phyloP scores from a whole-genome alignment of 371 early-diverging fungal genomes.

The Saksenaea vasiformis region DNA sequence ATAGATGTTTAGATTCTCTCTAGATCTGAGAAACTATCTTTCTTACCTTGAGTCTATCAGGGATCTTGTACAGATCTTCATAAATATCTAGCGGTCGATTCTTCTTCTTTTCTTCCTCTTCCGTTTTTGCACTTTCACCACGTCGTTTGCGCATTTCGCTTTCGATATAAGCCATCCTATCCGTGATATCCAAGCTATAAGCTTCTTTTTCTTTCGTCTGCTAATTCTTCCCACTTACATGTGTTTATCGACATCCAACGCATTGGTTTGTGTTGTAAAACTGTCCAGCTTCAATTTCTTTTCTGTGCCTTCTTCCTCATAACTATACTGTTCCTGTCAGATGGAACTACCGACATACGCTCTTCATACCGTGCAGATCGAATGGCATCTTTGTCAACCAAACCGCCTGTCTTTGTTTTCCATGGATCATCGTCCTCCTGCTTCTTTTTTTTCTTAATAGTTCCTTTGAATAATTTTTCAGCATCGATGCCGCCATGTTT shows the following conservation, averaged over 20 bases:
- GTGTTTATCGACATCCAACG: constrained; percentile 84
- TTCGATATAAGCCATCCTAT: constrained; percentile 83
- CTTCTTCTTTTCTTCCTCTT: constrained; percentile 25
- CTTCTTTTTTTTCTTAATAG: constrained; percentile 42
- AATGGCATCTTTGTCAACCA: constrained; percentile 51
- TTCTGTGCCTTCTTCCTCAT: constrained; percentile 26
- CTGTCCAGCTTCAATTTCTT: constrained; percentile 61
- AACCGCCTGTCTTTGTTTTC: constrained; percentile 57
- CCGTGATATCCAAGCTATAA: neutral
- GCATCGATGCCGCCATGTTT: constrained; percentile 64
- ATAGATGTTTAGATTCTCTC: neutral
- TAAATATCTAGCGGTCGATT: constrained; percentile 39
- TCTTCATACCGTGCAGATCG: constrained; percentile 19
- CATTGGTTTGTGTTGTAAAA: constrained; percentile 84
- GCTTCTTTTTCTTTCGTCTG: neutral
- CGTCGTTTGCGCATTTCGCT: constrained; percentile 67
- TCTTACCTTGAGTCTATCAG: constrained; percentile 69
- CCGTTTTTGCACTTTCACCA: constrained; percentile 29
- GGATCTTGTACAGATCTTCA: constrained; percentile 72
- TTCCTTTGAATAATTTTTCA: constrained; percentile 59
- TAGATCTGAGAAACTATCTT: neutral
- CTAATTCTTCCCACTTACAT: constrained; percentile 50
- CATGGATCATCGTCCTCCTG: constrained; percentile 53
- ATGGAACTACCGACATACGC: neutral
- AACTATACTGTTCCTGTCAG: constrained; percentile 1